Evolutionary conservation across 257 asterid species (phyloP), one percentile per base, ranked within the genome.

Genomic region (Solanum dulcamara): DNA sequence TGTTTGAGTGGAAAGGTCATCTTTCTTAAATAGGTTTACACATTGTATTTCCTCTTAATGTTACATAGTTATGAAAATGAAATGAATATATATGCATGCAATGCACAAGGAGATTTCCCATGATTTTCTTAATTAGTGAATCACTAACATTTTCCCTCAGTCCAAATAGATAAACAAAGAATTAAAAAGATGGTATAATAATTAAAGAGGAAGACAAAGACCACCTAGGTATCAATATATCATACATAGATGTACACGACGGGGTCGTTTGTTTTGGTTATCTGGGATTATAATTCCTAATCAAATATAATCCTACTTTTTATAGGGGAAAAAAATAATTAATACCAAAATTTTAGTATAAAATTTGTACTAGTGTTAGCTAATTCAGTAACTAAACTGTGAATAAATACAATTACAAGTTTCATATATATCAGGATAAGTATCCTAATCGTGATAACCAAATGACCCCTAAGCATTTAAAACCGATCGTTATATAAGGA

Each of bases 101-200:
- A 66, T 84, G 35, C 55, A 79, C 64, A 77, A 44, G 85, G 80
- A 77, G 85, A 84, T 55, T 53, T 48, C 30, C 42, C 35, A 79
- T 28, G 30, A 79, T 79, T 79, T 77, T 77, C 62, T 28, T n/a
- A n/a, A 9, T 77, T 48, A 77, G 46, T 51, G 9, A 26, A 46
- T 53, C 42, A 46, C 40, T 26, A 7, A 77, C 62, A 77, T 77
- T 46, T 77, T 46, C 62, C 68, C 18, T 46, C 84, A 79, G 84
- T 14, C 84, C 85, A 86, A 77, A 62, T 12, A 60, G 24, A 37
- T n/a, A 83, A 59, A 46, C 44, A 51, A 67, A 51, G 57, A 72
- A n/a, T n/a, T n/a, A n/a, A 88, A 85, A 90, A 71, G 88, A 33
- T 85, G 59, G 33, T 72, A 20, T 51, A 64, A 7, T 67, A 53